Evolutionary conservation across 129 eudicot species (phyloP), one percentile per base, ranked within the genome.

Genomic region (Gnaphalium uliginosum): DNA sequence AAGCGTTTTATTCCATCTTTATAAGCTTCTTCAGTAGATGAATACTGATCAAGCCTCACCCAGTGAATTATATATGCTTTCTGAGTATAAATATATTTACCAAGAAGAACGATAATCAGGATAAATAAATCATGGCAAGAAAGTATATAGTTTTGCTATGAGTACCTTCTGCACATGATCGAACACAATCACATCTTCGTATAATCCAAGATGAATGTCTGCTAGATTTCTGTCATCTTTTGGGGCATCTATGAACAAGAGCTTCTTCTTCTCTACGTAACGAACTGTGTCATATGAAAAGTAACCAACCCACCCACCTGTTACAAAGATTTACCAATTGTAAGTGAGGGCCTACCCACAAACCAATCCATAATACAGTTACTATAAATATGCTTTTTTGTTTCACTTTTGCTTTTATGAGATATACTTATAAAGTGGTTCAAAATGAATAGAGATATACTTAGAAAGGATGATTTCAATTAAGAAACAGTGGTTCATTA

Each of bases 231-330:
- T 78, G 72, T 93, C 98, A 84, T 93, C 98, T 43, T 48, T 63
- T 56, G 96, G 96, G 57, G 98, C 93, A 25, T 59, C 86, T 62
- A 91, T 73, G 68, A 93, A 93, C 57, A 92, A 77, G 7, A 90
- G 82, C 74, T 85, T 90, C 85, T 86, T 92, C 79, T 80, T 90
- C 86, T 90, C 96, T 19, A 84, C 73, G 48, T 85, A 88, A 15
- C 97, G 96, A 81, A 93, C 88, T 26, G 98, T 86, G 70, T 93
- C 98, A 39, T 93, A 93, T 43, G 98, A 93, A 78, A 93, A 90
- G 82, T 90, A 93, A 79, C 98, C 98, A 76, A 90, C 91, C 98
- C 98, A 93, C 8, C 98, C 98, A 74, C 98, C 98, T 93, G 91
- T 74, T 76, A 69, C n/a, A 4, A 46, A 76, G 50, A 43, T 37